phyloP scores from a whole-genome alignment of 2,329 filamentous ascomycete species.

The Cercospora sojina region DNA sequence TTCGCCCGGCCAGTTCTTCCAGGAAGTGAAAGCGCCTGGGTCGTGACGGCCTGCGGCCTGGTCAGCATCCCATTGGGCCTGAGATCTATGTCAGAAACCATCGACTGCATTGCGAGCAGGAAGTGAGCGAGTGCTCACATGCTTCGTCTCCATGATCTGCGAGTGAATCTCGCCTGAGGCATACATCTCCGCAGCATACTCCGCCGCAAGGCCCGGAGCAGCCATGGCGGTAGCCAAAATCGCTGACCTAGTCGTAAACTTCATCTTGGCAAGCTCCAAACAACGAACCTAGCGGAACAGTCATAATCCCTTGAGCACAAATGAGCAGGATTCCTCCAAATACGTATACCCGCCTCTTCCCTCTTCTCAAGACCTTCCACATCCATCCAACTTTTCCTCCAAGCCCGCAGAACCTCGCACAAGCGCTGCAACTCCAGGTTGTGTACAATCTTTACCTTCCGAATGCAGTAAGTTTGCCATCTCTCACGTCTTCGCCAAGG shows the following conservation, averaged over 20 bases:
- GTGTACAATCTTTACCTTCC: background rate
- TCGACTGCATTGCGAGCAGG: background rate
- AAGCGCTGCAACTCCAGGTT: background rate
- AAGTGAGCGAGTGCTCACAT: background rate
- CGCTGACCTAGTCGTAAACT: conserved; percentile 18
- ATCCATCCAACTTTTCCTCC: background rate
- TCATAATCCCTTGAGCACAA: background rate
- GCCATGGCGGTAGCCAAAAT: conserved; percentile 18
- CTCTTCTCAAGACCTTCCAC: background rate
- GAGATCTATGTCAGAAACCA: background rate
- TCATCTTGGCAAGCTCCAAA: conserved; percentile 17
- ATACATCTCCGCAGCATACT: conserved; percentile 22
- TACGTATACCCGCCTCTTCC: background rate
- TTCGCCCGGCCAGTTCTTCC: background rate
- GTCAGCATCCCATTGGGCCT: conserved; percentile 2
- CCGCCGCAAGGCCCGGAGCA: conserved; percentile 5
- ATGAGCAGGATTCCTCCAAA: background rate
- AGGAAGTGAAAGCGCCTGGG: background rate
- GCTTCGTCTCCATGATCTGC: conserved; percentile 24
- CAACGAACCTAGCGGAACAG: background rate
- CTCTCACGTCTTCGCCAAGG: background rate
- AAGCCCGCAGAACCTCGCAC: background rate
- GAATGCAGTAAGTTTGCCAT: background rate
- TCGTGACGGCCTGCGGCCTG: background rate
- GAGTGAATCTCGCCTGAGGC: conserved; percentile 22